These are phyloP conservation scores for Aspergillus spinulosporus DNA, from an alignment of 2,329 filamentous ascomycete species.

Conservation along the genomic window DNA sequence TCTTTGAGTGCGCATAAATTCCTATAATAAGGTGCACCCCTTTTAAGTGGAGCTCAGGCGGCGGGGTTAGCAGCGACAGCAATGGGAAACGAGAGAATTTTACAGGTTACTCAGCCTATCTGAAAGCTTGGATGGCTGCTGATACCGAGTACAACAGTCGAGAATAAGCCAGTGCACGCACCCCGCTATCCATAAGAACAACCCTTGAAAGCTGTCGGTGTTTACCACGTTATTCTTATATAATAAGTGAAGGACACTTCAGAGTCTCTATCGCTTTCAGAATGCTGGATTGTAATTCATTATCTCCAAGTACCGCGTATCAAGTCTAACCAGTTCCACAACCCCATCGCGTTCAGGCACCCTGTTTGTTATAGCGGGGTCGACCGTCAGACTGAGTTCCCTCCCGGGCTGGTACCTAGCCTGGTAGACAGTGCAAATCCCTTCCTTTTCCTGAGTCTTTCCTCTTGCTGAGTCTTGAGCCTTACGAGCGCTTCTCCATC, in stretches of 20 bases:
- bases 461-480: constrained; percentile 1
- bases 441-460: constrained; percentile 5
- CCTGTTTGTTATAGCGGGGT: constrained; percentile 12
- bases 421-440: constrained; percentile 9
- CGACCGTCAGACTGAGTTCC: constrained; percentile 10
- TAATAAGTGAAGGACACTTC: too few relatives aligned
- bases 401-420: not conserved
- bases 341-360: not conserved
- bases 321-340: not conserved
- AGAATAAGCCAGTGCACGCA: too few relatives aligned
- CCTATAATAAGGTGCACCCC: constrained; percentile 1
- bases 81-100: not conserved
- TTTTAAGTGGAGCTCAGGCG: not conserved
- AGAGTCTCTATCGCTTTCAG: not conserved
- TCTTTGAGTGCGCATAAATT: not conserved
- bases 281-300: not conserved
- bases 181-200: too few relatives aligned
- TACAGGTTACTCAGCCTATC: not conserved
- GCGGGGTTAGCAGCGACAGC: not conserved
- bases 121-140: not conserved
- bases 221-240: too few relatives aligned
- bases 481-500: constrained; percentile 9
- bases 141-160: too few relatives aligned
- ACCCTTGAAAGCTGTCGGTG: too few relatives aligned
- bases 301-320: not conserved